Percentiles rank a stretch among this genome's conserved stretches.
Evolutionary conservation across 2,329 filamentous ascomycete genomes (phyloP).

Genomic region (Cadophora gregata): DNA sequence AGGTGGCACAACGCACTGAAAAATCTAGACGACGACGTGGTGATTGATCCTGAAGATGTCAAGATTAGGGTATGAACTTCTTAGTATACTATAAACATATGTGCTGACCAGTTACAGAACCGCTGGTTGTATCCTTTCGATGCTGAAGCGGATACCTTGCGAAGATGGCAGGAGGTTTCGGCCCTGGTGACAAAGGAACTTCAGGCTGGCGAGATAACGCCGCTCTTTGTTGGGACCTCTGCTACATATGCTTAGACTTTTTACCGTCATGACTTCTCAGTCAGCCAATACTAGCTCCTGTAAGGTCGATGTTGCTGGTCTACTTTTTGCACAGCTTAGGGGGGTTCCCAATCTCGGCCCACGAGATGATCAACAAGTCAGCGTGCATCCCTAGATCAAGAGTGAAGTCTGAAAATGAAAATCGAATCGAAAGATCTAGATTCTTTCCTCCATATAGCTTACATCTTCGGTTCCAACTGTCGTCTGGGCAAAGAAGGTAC

Average conservation of each 20-base stretch:
- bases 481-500: background rate
- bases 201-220: conserved; percentile 46
- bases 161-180: conserved; percentile 51
- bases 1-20: conserved; percentile 53
- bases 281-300: too few relatives aligned
- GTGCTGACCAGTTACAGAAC: conserved; percentile 44
- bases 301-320: background rate
- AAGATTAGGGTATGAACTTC: conserved; percentile 47
- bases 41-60: conserved; percentile 53
- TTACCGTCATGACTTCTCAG: too few relatives aligned
- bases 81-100: background rate
- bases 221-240: conserved; percentile 42
- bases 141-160: conserved; percentile 50
- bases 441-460: too few relatives aligned
- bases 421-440: background rate
- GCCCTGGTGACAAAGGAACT: conserved; percentile 47
- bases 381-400: background rate
- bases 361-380: background rate
- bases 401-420: background rate
- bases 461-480: conserved; percentile 7
- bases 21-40: conserved; percentile 48
- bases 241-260: background rate
- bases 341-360: background rate
- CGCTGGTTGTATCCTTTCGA: conserved; percentile 55
- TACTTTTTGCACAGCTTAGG: conserved; percentile 15